Conservation (phyloP, 148 eudicot genomes). For the Chenopodium berlandieri region DNA sequence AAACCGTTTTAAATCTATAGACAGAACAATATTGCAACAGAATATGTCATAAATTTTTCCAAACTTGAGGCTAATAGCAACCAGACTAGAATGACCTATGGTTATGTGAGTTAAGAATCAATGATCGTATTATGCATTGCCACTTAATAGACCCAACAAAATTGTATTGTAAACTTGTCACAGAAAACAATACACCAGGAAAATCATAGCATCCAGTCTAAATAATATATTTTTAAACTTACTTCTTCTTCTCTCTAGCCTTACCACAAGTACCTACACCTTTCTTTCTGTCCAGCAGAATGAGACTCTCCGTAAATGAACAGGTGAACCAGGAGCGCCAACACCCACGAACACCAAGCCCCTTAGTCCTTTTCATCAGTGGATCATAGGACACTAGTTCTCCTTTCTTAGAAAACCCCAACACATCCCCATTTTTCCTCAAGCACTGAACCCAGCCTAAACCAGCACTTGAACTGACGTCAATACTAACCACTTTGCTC, state of each 20-base stretch:
- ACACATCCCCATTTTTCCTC: slow-evolving; percentile 19
- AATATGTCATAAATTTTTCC: no score
- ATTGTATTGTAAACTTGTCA: no score
- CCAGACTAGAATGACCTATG: background rate
- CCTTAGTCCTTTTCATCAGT: background rate
- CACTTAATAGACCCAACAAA: no score
- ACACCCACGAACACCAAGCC: slow-evolving; percentile 7
- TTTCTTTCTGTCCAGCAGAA: slow-evolving; percentile 15
- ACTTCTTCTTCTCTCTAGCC: slow-evolving; percentile 14
- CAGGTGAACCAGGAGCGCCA: slow-evolving; percentile 20
- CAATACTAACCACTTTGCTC: slow-evolving; percentile 7
- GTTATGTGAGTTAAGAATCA: no score
- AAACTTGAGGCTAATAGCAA: no score
- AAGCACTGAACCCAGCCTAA: slow-evolving; percentile 18
- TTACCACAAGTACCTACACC: slow-evolving; percentile 16
- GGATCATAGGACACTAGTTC: slow-evolving; percentile 20
- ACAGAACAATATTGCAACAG: background rate
- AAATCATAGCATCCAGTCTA: no score
- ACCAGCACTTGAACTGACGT: background rate
- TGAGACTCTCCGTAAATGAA: slow-evolving; percentile 15
- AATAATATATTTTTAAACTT: background rate
- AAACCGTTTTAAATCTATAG: slow-evolving; percentile 11
- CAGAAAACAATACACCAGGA: no score
- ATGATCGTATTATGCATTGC: background rate
- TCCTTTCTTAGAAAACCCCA: slow-evolving; percentile 9